These are phyloP conservation scores for Cladosporium colombiae DNA, from an alignment of 2,329 filamentous ascomycete species.

Conservation along the genomic window DNA sequence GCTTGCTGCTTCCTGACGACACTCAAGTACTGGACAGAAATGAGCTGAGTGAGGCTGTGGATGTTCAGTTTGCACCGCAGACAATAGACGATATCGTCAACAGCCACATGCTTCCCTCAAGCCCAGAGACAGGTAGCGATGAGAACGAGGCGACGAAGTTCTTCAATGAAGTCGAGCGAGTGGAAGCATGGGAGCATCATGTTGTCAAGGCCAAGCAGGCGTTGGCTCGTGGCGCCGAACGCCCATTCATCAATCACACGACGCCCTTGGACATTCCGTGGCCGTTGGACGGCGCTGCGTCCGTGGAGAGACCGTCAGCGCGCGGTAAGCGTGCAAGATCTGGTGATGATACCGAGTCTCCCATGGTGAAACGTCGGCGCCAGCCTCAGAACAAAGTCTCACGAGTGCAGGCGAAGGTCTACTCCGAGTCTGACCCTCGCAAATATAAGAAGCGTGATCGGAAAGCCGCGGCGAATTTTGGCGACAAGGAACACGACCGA, in stretches of 20 bases:
- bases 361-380: background rate
- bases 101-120: background rate
- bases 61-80: slow-evolving; percentile 9
- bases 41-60: background rate
- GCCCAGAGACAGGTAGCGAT: background rate
- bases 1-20: background rate
- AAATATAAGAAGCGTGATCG: slow-evolving; percentile 28
- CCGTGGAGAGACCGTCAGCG: background rate
- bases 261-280: slow-evolving; percentile 1
- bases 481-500: slow-evolving; percentile 32
- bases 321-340: slow-evolving; percentile 4
- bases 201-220: slow-evolving; percentile 7
- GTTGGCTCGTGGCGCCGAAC: slow-evolving; percentile 4
- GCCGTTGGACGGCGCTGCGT: background rate
- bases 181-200: slow-evolving; percentile 23
- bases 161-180: slow-evolving; percentile 21
- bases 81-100: slow-evolving; percentile 13
- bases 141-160: slow-evolving; percentile 20
- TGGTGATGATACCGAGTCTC: background rate
- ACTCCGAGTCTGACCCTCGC: slow-evolving; percentile 12
- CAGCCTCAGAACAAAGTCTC: background rate
- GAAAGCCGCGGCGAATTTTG: slow-evolving; percentile 26
- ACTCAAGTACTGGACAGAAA: background rate
- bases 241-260: slow-evolving; percentile 25
- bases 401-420: background rate